Percentiles rank a stretch among this genome's conserved stretches.
These are phyloP conservation scores for Arxiozyma heterogenica DNA, from an alignment of 1,139 yeast genomes.

Conservation along the genomic window DNA sequence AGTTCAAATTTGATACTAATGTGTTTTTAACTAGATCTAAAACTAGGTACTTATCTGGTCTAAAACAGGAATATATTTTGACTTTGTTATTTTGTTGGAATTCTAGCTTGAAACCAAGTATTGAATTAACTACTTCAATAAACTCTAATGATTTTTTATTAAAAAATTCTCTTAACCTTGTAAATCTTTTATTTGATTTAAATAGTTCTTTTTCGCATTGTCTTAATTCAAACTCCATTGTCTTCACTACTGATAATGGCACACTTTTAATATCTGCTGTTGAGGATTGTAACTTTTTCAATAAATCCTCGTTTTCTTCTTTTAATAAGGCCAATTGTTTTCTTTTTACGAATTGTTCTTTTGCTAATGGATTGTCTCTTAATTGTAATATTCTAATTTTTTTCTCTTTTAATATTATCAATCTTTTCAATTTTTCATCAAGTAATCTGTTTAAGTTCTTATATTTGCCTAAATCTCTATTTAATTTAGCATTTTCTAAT, in stretches of 20 bases:
- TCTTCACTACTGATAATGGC: slow-evolving; percentile 58
- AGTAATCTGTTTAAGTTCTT: slow-evolving; percentile 33
- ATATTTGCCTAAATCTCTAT: slow-evolving; percentile 35
- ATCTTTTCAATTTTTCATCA: slow-evolving; percentile 32
- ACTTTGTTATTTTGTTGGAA: slow-evolving; percentile 60
- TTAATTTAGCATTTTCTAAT: slow-evolving; percentile 37
- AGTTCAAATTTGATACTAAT: slow-evolving; percentile 27
- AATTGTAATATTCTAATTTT: slow-evolving; percentile 51
- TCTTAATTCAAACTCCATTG: slow-evolving; percentile 49
- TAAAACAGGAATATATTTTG: slow-evolving; percentile 52
- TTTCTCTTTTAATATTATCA: slow-evolving; percentile 33
- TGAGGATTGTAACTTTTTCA: slow-evolving; percentile 14
- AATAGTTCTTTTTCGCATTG: slow-evolving; percentile 42
- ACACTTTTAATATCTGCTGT: slow-evolving; percentile 29
- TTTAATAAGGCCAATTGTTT: slow-evolving; percentile 43
- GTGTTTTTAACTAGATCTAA: slow-evolving; percentile 31
- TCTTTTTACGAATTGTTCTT: slow-evolving; percentile 55
- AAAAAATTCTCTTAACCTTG: slow-evolving; percentile 55
- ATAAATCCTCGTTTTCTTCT: slow-evolving; percentile 54
- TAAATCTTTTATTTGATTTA: slow-evolving; percentile 47
- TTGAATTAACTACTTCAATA: slow-evolving; percentile 55
- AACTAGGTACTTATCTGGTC: slow-evolving; percentile 30
- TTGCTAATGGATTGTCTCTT: slow-evolving; percentile 56
- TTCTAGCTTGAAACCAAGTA: slow-evolving; percentile 69
- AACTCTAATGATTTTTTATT: slow-evolving; percentile 68